Evolutionary conservation across 2,329 filamentous ascomycete species (phyloP).

Genomic region (Aulographum hederae): DNA sequence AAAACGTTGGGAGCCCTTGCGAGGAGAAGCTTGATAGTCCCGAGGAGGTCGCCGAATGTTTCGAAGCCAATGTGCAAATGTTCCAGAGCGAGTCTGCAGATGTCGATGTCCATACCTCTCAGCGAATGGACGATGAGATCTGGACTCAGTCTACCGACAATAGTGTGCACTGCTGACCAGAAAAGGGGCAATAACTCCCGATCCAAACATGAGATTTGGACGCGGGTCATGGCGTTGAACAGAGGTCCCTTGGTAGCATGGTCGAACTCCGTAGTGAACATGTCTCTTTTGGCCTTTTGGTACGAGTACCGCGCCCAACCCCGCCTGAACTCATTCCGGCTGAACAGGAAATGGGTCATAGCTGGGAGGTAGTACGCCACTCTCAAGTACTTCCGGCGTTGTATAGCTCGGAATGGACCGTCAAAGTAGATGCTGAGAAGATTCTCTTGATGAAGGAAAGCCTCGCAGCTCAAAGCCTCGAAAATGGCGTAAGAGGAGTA

Average conservation of each 20-base stretch:
- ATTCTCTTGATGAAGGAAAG: slow-evolving; percentile 45
- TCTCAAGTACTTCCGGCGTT: slow-evolving; percentile 61
- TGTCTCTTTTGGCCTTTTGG: slow-evolving; percentile 42
- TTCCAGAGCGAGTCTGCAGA: slow-evolving; percentile 41
- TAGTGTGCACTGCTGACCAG: slow-evolving; percentile 60
- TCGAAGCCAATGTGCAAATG: slow-evolving; percentile 25
- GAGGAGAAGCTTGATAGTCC: slow-evolving; percentile 51
- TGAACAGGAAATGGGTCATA: slow-evolving; percentile 72
- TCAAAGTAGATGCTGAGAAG: slow-evolving; percentile 48
- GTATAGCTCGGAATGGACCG: slow-evolving; percentile 63
- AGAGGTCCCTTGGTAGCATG: slow-evolving; percentile 69
- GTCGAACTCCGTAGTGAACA: slow-evolving; percentile 62
- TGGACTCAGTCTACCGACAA: slow-evolving; percentile 56
- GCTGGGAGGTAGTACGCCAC: slow-evolving; percentile 61
- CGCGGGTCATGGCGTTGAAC: slow-evolving; percentile 43
- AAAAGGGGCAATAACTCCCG: slow-evolving; percentile 45
- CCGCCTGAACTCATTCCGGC: slow-evolving; percentile 42
- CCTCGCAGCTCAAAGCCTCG: slow-evolving; percentile 70
- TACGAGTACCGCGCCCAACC: slow-evolving; percentile 53
- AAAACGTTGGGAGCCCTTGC: slow-evolving; percentile 63
- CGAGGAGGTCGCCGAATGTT: slow-evolving; percentile 50
- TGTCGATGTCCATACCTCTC: slow-evolving; percentile 57
- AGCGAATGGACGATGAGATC: slow-evolving; percentile 61
- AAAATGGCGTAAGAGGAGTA: slow-evolving; percentile 48
- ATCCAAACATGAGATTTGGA: slow-evolving; percentile 35